Percentiles rank a stretch among this genome's conserved stretches.
Evolutionary conservation across 345 rosid species (phyloP).

Genomic region (Salix exigua): DNA sequence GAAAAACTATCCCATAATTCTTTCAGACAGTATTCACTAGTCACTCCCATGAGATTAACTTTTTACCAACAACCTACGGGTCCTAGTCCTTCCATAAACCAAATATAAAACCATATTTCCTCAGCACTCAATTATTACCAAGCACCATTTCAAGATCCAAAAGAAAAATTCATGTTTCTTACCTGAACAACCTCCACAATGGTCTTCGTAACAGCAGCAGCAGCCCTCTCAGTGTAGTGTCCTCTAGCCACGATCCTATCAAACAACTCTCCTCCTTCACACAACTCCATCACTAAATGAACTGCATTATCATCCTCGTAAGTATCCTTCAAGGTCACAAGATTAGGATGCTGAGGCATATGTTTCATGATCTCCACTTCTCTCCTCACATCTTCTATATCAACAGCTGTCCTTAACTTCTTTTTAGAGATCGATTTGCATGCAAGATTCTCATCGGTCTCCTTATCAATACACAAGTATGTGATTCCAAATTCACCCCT

Average conservation of each 20-base stretch:
- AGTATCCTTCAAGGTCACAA: slow-evolving; percentile 27
- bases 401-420: slow-evolving; percentile 31
- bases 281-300: slow-evolving; percentile 38
- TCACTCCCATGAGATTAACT: not conserved
- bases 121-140: not conserved
- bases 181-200: slow-evolving; percentile 42
- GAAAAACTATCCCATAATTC: not conserved
- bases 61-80: not conserved
- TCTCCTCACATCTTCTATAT: slow-evolving; percentile 34
- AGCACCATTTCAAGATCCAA: not conserved
- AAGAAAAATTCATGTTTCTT: not conserved
- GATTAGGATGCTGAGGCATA: slow-evolving; percentile 29
- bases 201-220: slow-evolving; percentile 33
- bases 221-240: slow-evolving; percentile 38
- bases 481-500: slow-evolving; percentile 39
- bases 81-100: not conserved
- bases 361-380: slow-evolving; percentile 36
- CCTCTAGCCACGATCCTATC: slow-evolving; percentile 36
- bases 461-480: slow-evolving; percentile 30
- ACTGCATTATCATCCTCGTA: slow-evolving; percentile 32
- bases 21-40: not conserved
- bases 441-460: slow-evolving; percentile 22
- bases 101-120: not conserved
- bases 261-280: slow-evolving; percentile 35
- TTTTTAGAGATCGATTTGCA: slow-evolving; percentile 32